Evolutionary conservation across 164 flowering plant genomes (phyloP).

Genomic region (Annona squamosa): DNA sequence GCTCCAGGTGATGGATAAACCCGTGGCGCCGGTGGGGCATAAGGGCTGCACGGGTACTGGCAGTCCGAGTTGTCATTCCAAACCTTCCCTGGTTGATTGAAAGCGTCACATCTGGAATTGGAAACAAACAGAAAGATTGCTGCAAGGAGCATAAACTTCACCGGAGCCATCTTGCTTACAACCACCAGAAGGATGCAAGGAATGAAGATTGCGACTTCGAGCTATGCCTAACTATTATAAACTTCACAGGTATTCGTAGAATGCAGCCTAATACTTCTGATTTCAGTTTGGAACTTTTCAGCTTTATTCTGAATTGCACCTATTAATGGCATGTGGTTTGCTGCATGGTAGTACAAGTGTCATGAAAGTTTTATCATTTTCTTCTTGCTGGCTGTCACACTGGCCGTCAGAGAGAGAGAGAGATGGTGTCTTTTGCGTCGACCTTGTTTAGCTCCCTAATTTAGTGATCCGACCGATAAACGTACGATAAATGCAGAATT

Average conservation of each 20-base stretch:
- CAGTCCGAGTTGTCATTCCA: slow-evolving; percentile 3
- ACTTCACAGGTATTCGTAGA: neutral
- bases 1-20: slow-evolving; percentile 4
- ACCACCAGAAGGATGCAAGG: neutral
- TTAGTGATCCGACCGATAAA: neutral
- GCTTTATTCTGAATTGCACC: neutral
- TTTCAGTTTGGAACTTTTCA: neutral
- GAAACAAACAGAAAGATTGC: slow-evolving; percentile 10
- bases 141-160: slow-evolving; percentile 4
- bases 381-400: neutral
- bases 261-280: neutral
- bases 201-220: neutral
- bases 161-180: slow-evolving; percentile 7
- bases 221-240: neutral
- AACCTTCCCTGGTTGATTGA: neutral
- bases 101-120: neutral
- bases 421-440: neutral
- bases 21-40: slow-evolving; percentile 7
- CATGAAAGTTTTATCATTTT: neutral
- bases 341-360: slow-evolving; percentile 1
- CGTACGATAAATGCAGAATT: neutral
- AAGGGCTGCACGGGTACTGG: slow-evolving; percentile 12
- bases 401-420: neutral
- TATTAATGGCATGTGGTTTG: neutral
- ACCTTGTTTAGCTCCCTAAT: neutral